Conservation (phyloP, 75 land plant species). For the Isoetes taiwanensis region DNA sequence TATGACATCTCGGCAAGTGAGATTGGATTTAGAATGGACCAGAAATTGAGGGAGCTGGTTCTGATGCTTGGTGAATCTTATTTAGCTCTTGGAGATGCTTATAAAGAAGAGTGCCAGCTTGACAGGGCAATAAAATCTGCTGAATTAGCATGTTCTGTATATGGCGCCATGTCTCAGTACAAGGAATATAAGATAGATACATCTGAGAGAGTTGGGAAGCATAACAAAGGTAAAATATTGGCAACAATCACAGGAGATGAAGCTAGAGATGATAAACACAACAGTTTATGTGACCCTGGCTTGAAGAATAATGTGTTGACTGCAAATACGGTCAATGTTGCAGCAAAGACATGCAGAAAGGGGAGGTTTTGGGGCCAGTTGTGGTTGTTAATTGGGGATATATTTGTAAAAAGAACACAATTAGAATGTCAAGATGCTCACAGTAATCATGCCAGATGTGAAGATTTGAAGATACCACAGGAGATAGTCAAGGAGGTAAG, state of each 20-base stretch:
- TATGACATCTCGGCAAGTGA: conserved; percentile 87
- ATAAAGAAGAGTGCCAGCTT: conserved; percentile 72
- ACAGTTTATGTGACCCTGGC: neutral
- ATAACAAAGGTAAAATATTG: conserved; percentile 1
- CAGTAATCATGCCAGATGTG: conserved; percentile 14
- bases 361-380: conserved; percentile 82
- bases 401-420: too few relatives aligned
- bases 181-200: conserved; percentile 11
- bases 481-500: conserved; percentile 84
- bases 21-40: conserved; percentile 59
- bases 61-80: conserved; percentile 92
- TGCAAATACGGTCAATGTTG: neutral
- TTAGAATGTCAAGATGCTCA: conserved; percentile 38
- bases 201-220: too few relatives aligned
- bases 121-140: conserved; percentile 65
- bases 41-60: conserved; percentile 81
- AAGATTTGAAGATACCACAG: conserved; percentile 63
- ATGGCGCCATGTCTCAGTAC: conserved; percentile 70
- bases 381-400: conserved; percentile 85
- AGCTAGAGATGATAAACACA: conserved; percentile 3
- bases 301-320: conserved; percentile 1
- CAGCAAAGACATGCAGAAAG: conserved; percentile 9
- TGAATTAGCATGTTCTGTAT: conserved; percentile 70
- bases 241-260: neutral
- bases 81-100: conserved; percentile 89